A percentile compares a stretch with the other conserved stretches of the same genome.
Evolutionary conservation across 2,329 filamentous ascomycete genomes (phyloP).

Genomic region (Ceratocystis diversiconidia): DNA sequence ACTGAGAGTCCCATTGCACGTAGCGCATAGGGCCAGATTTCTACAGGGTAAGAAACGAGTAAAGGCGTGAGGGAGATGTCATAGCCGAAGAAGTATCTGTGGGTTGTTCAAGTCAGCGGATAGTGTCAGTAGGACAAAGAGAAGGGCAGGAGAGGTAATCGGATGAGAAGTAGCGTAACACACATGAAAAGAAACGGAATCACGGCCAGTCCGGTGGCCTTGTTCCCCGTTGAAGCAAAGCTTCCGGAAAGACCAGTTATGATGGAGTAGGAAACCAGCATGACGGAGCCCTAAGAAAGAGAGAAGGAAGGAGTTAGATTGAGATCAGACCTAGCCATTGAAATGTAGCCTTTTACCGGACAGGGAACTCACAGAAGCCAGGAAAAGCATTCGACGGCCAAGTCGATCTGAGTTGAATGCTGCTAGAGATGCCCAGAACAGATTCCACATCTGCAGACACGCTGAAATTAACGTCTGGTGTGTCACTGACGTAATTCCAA

Average conservation of each 20-base stretch:
- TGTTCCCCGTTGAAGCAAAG: conserved; percentile 29
- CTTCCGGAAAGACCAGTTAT: conserved; percentile 31
- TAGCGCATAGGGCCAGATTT: conserved; percentile 44
- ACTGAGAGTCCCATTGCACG: conserved; percentile 45
- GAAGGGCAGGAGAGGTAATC: neutral
- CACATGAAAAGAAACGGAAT: conserved; percentile 49
- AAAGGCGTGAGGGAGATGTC: conserved; percentile 28
- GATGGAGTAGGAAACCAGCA: conserved; percentile 37
- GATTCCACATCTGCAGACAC: conserved; percentile 25
- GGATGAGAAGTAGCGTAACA: neutral
- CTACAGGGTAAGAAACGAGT: conserved; percentile 36
- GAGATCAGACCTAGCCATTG: neutral
- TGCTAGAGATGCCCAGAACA: conserved; percentile 30
- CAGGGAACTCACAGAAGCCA: conserved; percentile 31
- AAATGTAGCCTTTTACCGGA: neutral
- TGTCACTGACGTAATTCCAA: conserved; percentile 29
- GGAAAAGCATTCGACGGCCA: conserved; percentile 35
- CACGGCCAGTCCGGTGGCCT: conserved; percentile 26
- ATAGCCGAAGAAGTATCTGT: conserved; percentile 17
- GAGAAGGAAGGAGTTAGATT: conserved; percentile 25
- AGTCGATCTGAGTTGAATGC: conserved; percentile 34
- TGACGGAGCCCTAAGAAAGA: conserved; percentile 22
- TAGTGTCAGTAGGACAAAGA: neutral
- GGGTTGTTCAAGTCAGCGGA: neutral
- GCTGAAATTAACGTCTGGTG: conserved; percentile 28